Evolutionary conservation across 78 protist genomes (phyloP).

Genomic region (Dictyostelium citrinum): DNA sequence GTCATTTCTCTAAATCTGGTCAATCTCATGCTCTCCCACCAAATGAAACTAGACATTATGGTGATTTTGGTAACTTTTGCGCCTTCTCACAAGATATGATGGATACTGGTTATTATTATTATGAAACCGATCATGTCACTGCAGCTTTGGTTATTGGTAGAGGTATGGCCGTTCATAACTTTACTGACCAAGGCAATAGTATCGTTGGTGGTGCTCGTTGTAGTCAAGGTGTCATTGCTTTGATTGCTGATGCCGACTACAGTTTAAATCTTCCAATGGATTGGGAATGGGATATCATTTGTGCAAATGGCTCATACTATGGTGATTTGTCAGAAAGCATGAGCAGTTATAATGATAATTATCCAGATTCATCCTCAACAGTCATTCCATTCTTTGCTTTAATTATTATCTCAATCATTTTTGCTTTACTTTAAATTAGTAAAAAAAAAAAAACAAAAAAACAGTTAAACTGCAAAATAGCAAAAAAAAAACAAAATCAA

Average conservation of each 20-base stretch:
- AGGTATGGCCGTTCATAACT: constrained; percentile 10
- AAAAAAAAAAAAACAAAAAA: background rate
- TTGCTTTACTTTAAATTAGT: background rate
- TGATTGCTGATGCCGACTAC: background rate
- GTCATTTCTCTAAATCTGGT: background rate
- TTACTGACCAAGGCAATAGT: background rate
- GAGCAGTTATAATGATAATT: background rate
- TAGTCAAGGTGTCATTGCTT: constrained; percentile 54
- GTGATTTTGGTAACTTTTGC: constrained; percentile 54
- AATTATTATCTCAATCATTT: background rate
- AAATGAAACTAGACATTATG: background rate
- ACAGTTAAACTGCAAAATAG: background rate
- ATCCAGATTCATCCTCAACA: background rate
- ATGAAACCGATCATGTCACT: background rate
- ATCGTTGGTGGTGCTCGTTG: constrained; percentile 1
- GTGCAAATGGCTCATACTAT: background rate
- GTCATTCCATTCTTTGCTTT: background rate
- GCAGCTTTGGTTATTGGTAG: background rate
- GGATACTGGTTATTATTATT: constrained; percentile 1
- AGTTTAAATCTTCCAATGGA: background rate
- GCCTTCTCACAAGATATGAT: background rate
- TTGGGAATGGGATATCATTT: background rate
- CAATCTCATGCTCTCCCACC: constrained; percentile 19
- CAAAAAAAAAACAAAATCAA: background rate
- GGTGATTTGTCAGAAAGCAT: background rate